A percentile compares a stretch with the other conserved stretches of the same genome.
These are phyloP conservation scores for Populus davidiana DNA, from an alignment of 345 rosid species.

Conservation along the genomic window DNA sequence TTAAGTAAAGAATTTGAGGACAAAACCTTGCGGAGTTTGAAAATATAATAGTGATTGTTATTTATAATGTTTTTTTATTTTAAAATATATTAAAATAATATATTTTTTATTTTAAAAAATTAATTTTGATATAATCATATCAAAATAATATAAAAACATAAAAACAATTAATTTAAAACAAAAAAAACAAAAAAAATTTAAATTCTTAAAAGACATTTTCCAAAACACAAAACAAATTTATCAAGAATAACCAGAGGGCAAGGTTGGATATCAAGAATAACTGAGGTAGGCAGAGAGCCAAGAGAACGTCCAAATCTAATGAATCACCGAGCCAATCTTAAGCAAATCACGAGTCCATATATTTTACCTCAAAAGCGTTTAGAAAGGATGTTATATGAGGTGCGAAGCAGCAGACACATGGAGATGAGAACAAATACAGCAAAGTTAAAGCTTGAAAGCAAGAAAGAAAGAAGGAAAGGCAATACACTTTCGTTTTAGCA, in stretches of 20 bases:
- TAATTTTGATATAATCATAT: rapidly evolving
- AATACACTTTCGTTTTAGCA: constrained; percentile 4
- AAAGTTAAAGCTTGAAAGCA: neutral
- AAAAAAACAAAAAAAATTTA: too few species aligned
- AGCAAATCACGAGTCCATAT: too few species aligned
- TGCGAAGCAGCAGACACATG: neutral
- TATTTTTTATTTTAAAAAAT: too few species aligned
- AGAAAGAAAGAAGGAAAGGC: neutral
- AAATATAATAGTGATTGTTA: rapidly evolving
- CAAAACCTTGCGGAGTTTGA: rapidly evolving
- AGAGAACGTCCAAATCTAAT: neutral
- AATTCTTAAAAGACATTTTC: too few species aligned
- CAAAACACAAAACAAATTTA: too few species aligned
- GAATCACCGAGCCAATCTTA: neutral
- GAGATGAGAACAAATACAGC: neutral
- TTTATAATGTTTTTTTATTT: too few species aligned
- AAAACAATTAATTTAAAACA: too few species aligned
- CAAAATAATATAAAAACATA: too few species aligned
- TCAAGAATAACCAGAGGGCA: too few species aligned
- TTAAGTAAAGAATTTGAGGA: neutral
- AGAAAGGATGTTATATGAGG: neutral
- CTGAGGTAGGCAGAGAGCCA: neutral
- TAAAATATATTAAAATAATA: too few species aligned
- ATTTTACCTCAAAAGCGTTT: neutral
- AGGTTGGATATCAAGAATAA: too few species aligned